Base-by-base conservation (phyloP, 2,329 filamentous ascomycete genomes). In the Fusarium floridanum region DNA sequence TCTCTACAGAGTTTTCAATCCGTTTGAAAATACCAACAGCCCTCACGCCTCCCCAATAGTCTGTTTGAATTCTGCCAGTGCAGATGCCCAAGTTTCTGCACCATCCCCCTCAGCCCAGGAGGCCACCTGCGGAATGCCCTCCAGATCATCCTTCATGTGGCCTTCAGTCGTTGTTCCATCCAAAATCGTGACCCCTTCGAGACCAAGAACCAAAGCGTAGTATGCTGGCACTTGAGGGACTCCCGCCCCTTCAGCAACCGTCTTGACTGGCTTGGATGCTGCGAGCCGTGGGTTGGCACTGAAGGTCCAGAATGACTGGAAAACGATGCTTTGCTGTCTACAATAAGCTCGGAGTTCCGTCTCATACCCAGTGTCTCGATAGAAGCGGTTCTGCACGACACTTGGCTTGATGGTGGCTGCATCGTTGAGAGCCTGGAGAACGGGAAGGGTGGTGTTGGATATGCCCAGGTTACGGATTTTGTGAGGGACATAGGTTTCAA, bases 371-470 rank as follows among this genome's bases (percentile, higher is more conserved):
- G 90, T 92, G 3, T 84, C 82, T 2, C 84, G 82, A 78, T 92
- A 89, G 82, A 97, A 94, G 2, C 93, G 88, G 78, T 97, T 96
- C 83, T 97, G 94, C 6, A 95, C 91, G 2, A 95, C 88, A 2
- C 88, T 85, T 1, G 86, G 86, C 69, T 83, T 84, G 48, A 85
- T 70, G 0, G 76, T 82, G 5, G 85, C 84, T 20, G 83, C 77
- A 2, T 84, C 78, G 68, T 86, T 85, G 1, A 95, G 82, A 6
- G 83, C 81, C 62, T 87, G 80, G 1, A 97, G 85, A 2, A 90
- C 81, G 0, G 85, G 80, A 2, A 93, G 82, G n/a, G 86, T 84
- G n/a, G 89, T 88, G 81, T 97, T 97, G 64, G 93, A 95, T 65
- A 97, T 92, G 45, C 94, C 94, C 9, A 97, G 85, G 34, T 90